Base-by-base conservation (phyloP, 2,329 filamentous ascomycete genomes). In the Neonectria sp. region DNA sequence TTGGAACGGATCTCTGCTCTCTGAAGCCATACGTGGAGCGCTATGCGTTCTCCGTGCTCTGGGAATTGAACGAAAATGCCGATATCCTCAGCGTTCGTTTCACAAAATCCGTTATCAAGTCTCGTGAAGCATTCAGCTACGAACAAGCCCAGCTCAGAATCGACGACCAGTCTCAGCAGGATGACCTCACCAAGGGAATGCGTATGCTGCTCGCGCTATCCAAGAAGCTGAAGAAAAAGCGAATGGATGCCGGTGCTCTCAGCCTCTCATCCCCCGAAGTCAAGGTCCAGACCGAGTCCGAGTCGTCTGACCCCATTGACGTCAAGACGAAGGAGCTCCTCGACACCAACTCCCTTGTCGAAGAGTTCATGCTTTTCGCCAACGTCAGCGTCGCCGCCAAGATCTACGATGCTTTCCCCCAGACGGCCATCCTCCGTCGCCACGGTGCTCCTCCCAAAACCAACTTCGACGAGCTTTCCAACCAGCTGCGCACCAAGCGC, bases 291-390 rank as follows among this genome's bases (percentile, higher is more conserved):
- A 93, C 93, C 76, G 95, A 98, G 79, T 97, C 93, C 9, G 96
- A 99, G 82, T 97, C 95, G 1, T 97, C 95, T 1, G 96, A 98
- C 78, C 95, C 96, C 0, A 92, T 97, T 61, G 96, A 98, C 76
- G 94, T 99, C 73, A 95, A 98, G 85, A 97, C 95, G 6, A 99
- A 99, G 83, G 89, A 95, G 75, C 90, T 95, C 58, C 90, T 99
- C 43, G 95, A 96, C 77, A 99, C 96, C 60, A 99, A 98, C 84
- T 98, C 95, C 25, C 89, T 99, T 6, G 97, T 99, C 31, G 96
- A 99, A 79, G 96, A 99, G 79, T 98, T 99, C 86, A 99, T 99
- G 96, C 86, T 99, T 78, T 93, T 98, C 79, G 97, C 96, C 86
- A 99, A 99, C 83, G 95, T 94, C 77, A 95, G 92, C 73, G 97